Percentiles rank a stretch among this genome's conserved stretches.
Conservation (phyloP, 306 rosid species). For the Vicia villosa region DNA sequence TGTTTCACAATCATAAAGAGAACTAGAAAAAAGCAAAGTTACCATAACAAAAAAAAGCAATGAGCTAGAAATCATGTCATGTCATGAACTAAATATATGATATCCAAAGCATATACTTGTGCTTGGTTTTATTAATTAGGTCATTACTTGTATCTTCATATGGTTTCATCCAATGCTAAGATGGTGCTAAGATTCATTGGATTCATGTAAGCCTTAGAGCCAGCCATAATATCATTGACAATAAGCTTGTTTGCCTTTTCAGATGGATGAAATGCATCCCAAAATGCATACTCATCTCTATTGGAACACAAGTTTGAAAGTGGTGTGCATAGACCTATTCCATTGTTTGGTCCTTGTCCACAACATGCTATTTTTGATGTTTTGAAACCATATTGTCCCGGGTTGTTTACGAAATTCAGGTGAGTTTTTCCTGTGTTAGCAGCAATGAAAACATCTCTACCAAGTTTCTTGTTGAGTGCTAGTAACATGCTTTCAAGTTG, state of each 20-base stretch:
- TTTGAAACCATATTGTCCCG: conserved; percentile 55
- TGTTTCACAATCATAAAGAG: conserved; percentile 1
- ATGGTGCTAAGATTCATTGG: conserved; percentile 89
- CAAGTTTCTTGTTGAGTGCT: conserved; percentile 51
- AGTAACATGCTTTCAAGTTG: conserved; percentile 55
- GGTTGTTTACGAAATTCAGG: conserved; percentile 52
- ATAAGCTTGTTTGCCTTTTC: conserved; percentile 59
- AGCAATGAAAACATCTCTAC: conserved; percentile 57
- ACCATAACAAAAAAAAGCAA: conserved; percentile 3
- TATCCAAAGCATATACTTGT: background rate
- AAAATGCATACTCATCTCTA: conserved; percentile 62
- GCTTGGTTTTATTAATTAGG: conserved; percentile 27
- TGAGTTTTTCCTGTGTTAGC: conserved; percentile 53
- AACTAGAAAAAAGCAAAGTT: conserved; percentile 9
- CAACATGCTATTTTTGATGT: conserved; percentile 75
- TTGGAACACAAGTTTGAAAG: conserved; percentile 62
- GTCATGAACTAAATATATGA: conserved; percentile 11
- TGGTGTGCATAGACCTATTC: conserved; percentile 68
- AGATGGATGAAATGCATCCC: conserved; percentile 87
- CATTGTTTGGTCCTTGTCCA: conserved; percentile 87
- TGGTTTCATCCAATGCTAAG: conserved; percentile 54
- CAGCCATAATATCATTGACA: conserved; percentile 49
- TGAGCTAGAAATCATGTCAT: background rate
- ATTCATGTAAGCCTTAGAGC: conserved; percentile 56
- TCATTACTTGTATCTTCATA: background rate